Percentiles rank a stretch among this genome's conserved stretches.
Conservation (phyloP, 306 rosid genomes). For the Oemleria cerasiformis region DNA sequence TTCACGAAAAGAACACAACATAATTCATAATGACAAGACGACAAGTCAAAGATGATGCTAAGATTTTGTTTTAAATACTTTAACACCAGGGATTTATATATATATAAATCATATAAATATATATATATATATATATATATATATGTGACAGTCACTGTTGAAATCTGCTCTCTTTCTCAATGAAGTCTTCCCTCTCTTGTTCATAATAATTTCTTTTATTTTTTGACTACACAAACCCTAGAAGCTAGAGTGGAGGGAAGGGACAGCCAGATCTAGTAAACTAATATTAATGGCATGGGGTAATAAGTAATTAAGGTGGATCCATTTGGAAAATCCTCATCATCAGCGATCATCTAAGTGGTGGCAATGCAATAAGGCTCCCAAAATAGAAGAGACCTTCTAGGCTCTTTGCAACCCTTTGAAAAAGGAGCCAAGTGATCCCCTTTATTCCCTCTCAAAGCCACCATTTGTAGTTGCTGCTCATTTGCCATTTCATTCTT, state of each 20-base stretch:
- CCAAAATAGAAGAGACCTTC: slow-evolving; percentile 68
- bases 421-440: slow-evolving; percentile 54
- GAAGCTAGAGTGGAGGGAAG: slow-evolving; percentile 1
- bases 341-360: slow-evolving; percentile 33
- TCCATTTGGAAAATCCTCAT: background rate
- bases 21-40: background rate
- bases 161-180: slow-evolving; percentile 27
- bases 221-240: slow-evolving; percentile 40
- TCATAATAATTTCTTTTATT: slow-evolving; percentile 3
- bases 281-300: slow-evolving; percentile 14
- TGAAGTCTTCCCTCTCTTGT: slow-evolving; percentile 21
- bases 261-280: background rate
- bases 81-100: slow-evolving; percentile 1
- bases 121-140: background rate
- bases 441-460: slow-evolving; percentile 61
- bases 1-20: background rate
- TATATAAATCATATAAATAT: background rate
- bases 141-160: slow-evolving; percentile 27
- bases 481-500: slow-evolving; percentile 32
- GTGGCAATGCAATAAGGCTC: slow-evolving; percentile 87
- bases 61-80: slow-evolving; percentile 25
- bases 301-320: slow-evolving; percentile 38
- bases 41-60: slow-evolving; percentile 46
- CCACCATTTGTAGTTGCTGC: slow-evolving; percentile 37
- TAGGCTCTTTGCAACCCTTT: slow-evolving; percentile 67